phyloP scores from a whole-genome alignment of 139 green algal genomes.

The Chlamydomonas sphaeroides region DNA sequence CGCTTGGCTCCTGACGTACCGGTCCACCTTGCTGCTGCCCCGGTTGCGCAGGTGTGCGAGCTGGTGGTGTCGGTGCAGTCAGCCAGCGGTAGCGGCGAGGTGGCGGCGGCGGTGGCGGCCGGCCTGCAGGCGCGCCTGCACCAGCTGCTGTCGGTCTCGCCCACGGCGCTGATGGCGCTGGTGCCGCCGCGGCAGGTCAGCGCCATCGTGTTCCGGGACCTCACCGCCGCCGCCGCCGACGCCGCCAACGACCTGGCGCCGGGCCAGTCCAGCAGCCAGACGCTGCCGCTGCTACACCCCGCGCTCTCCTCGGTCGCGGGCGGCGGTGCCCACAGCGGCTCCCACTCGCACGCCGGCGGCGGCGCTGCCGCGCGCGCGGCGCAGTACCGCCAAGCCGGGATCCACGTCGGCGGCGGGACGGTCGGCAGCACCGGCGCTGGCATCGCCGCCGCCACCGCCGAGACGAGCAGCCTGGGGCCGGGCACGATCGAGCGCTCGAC shows the following conservation, averaged over 20 bases:
- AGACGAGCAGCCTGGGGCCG: neutral
- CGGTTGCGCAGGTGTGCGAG: constrained; percentile 1
- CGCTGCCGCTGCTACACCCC: constrained; percentile 35
- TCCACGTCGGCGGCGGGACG: neutral
- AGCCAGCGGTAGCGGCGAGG: constrained; percentile 13
- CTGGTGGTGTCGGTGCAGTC: constrained; percentile 31
- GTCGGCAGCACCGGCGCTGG: neutral
- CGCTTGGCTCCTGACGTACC: too few species aligned
- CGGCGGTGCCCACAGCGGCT: constrained; percentile 14
- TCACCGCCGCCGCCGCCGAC: neutral
- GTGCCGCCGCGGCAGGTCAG: constrained; percentile 31
- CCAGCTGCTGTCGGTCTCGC: constrained; percentile 7
- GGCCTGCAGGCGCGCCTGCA: constrained; percentile 20
- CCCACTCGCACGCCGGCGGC: constrained; percentile 24
- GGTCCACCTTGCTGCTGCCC: too few species aligned
- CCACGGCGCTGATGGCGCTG: constrained; percentile 23
- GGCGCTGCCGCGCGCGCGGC: neutral
- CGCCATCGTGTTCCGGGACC: constrained; percentile 26
- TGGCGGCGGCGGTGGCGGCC: constrained; percentile 32
- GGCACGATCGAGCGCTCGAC: constrained; percentile 22
- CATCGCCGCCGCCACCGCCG: too few species aligned
- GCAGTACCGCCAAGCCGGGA: neutral
- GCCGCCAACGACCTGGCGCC: neutral
- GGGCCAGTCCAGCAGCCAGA: constrained; percentile 10
- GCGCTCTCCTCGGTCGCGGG: constrained; percentile 13